A percentile compares a stretch with the other conserved stretches of the same genome.
Conservation (phyloP, 768 basidiomycete species). For the Omphalotus guepiniiformis region DNA sequence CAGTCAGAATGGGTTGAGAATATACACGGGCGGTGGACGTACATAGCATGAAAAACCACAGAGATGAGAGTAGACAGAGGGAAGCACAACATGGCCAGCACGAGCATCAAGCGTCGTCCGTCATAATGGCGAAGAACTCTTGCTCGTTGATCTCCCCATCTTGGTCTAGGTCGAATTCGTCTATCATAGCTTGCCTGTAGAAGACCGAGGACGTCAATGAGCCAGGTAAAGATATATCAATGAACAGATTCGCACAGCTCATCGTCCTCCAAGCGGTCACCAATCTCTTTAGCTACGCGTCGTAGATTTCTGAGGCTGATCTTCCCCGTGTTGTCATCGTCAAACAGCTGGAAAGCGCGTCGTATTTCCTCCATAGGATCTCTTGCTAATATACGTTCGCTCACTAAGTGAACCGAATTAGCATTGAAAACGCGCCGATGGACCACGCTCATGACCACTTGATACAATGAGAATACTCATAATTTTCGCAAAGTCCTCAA, state of each 20-base stretch:
- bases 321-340: conserved; percentile 93
- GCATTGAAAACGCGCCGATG: conserved; percentile 6
- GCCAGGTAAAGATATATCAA: not conserved
- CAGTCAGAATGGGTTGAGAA: too few relatives aligned
- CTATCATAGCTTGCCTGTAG: conserved; percentile 97
- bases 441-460: conserved; percentile 1
- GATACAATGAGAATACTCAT: conserved; percentile 44
- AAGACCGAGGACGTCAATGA: not conserved
- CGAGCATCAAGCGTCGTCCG: conserved; percentile 74
- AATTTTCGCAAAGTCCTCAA: conserved; percentile 91
- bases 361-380: conserved; percentile 97
- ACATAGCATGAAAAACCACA: too few relatives aligned
- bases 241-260: conserved; percentile 70
- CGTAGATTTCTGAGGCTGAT: conserved; percentile 88
- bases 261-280: conserved; percentile 91
- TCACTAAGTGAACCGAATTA: conserved; percentile 54
- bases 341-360: conserved; percentile 94
- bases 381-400: conserved; percentile 85
- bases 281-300: conserved; percentile 94
- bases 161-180: conserved; percentile 98
- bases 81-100: too few relatives aligned
- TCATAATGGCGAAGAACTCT: conserved; percentile 97
- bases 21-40: too few relatives aligned
- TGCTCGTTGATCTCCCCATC: conserved; percentile 97
- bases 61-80: too few relatives aligned